Evolutionary conservation across 176 grass and related monocot species (phyloP).

Genomic region (Oryza nivara): DNA sequence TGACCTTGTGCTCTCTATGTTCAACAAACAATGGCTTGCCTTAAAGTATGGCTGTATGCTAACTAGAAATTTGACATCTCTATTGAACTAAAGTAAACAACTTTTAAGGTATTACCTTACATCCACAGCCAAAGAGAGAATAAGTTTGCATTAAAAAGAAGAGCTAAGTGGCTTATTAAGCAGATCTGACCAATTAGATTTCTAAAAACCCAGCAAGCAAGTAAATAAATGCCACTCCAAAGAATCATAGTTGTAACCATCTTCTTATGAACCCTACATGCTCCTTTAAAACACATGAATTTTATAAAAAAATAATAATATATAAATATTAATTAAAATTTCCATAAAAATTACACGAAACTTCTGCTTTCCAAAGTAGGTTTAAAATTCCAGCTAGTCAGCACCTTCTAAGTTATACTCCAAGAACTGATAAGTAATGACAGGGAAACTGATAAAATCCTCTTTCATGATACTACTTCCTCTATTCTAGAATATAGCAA

Average conservation of each 20-base stretch:
- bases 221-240: not conserved
- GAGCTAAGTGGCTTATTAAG: not conserved
- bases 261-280: not conserved
- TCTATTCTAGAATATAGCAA: no score
- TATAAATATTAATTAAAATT: not conserved
- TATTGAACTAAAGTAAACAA: not conserved
- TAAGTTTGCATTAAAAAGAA: no score
- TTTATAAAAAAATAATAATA: not conserved
- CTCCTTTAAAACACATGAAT: not conserved
- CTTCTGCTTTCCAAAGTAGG: no score
- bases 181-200: not conserved
- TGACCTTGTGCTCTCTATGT: not conserved
- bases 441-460: not conserved
- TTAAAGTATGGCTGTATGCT: not conserved
- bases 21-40: not conserved
- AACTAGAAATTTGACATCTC: not conserved
- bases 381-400: not conserved
- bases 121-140: not conserved
- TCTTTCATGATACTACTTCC: not conserved
- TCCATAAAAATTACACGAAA: no score
- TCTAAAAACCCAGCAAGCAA: not conserved
- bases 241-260: not conserved
- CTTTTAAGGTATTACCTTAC: slow-evolving; percentile 2
- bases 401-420: no score
- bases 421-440: not conserved